Percentiles rank a stretch among this genome's conserved stretches.
phyloP scores from a whole-genome alignment of 148 eudicot genomes.

The Euryodendron excelsum region DNA sequence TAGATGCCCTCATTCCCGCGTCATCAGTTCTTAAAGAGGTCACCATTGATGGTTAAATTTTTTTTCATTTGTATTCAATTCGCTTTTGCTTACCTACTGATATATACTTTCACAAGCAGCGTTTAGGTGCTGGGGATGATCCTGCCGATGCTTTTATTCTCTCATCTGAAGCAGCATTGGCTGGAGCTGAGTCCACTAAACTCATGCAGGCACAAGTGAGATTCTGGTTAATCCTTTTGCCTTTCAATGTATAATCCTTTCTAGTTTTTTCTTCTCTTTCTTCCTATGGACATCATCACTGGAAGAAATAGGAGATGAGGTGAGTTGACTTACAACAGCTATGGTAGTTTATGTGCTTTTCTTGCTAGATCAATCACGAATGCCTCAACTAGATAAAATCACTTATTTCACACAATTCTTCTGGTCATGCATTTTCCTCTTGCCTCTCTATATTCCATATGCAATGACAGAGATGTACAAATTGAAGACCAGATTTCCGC shows the following conservation, averaged over 20 bases:
- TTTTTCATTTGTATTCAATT: not conserved
- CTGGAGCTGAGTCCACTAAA: constrained; percentile 86
- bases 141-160: constrained; percentile 69
- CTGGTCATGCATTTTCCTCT: too few species aligned
- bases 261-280: not conserved
- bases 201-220: constrained; percentile 84
- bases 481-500: not conserved
- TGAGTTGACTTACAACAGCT: not conserved
- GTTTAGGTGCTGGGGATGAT: constrained; percentile 66
- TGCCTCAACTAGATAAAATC: too few species aligned
- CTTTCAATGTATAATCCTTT: not conserved
- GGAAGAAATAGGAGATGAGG: not conserved
- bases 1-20: constrained; percentile 97
- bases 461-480: not conserved
- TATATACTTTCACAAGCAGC: constrained; percentile 44
- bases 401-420: too few species aligned
- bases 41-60: constrained; percentile 9
- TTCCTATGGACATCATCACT: not conserved
- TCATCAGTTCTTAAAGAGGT: constrained; percentile 76
- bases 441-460: too few species aligned
- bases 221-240: constrained; percentile 7
- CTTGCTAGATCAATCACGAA: too few species aligned
- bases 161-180: constrained; percentile 79
- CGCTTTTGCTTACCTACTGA: constrained; percentile 12
- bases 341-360: not conserved